A percentile compares a stretch with the other conserved stretches of the same genome.
Conservation (phyloP, 805 yeast species). For the Candida takata region DNA sequence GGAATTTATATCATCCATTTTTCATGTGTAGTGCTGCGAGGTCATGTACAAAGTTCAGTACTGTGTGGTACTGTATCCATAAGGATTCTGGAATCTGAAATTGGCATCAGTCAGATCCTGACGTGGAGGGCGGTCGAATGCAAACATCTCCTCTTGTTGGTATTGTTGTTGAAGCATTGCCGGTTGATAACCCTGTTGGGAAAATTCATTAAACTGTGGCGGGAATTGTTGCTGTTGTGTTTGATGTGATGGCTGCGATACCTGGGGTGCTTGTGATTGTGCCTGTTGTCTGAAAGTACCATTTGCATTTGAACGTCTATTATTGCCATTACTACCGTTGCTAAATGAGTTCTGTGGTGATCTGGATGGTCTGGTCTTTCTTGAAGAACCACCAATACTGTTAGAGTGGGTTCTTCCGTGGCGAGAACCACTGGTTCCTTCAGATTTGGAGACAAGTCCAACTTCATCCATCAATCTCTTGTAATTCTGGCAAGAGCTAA, state of each 20-base stretch:
- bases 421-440: constrained; percentile 5
- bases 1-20: too few species aligned
- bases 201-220: too few species aligned
- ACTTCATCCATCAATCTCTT: constrained; percentile 89
- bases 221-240: constrained; percentile 1
- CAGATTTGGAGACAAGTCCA: constrained; percentile 43
- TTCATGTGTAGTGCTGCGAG: too few species aligned
- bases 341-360: neutral
- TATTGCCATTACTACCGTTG: constrained; percentile 5
- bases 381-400: constrained; percentile 3
- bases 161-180: neutral
- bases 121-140: constrained; percentile 4
- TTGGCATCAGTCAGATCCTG: neutral
- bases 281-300: constrained; percentile 1
- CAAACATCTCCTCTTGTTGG: constrained; percentile 4
- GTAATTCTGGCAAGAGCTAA: constrained; percentile 58
- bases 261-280: neutral
- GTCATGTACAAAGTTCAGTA: constrained; percentile 5
- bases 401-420: constrained; percentile 22
- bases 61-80: constrained; percentile 7
- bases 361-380: too few species aligned
- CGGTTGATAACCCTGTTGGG: neutral
- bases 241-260: too few species aligned
- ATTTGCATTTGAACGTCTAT: constrained; percentile 9
- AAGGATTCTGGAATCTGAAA: constrained; percentile 5